phyloP scores from a whole-genome alignment of 2,329 filamentous ascomycete genomes.

The Hypoxylon sp. region DNA sequence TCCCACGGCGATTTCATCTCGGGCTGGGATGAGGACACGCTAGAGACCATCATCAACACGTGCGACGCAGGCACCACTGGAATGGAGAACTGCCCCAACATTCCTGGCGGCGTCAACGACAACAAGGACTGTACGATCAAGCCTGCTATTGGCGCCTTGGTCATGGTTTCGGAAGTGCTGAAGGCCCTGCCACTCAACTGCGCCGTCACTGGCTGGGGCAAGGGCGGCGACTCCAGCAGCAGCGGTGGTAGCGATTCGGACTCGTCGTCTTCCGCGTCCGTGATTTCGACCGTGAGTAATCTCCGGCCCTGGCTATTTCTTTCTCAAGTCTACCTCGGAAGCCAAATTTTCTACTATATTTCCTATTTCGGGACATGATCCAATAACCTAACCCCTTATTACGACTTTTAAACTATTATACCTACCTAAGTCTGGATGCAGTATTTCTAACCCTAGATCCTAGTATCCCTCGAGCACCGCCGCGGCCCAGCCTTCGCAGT shows the following conservation, averaged over 20 bases:
- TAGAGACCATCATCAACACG: slow-evolving; percentile 72
- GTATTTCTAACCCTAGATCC: slow-evolving; percentile 18
- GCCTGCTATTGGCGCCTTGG: slow-evolving; percentile 56
- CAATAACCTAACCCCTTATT: too few species aligned
- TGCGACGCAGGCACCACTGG: slow-evolving; percentile 68
- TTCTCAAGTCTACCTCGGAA: slow-evolving; percentile 6
- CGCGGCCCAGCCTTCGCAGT: slow-evolving; percentile 8
- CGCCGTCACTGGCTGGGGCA: slow-evolving; percentile 61
- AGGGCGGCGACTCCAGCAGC: slow-evolving; percentile 46
- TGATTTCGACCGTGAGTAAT: slow-evolving; percentile 24
- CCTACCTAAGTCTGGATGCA: not conserved
- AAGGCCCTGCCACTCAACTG: slow-evolving; percentile 63
- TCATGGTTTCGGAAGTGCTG: slow-evolving; percentile 52
- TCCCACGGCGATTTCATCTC: slow-evolving; percentile 78
- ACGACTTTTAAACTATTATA: too few species aligned
- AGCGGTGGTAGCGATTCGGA: slow-evolving; percentile 15
- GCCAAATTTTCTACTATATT: slow-evolving; percentile 8
- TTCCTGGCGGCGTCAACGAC: slow-evolving; percentile 62
- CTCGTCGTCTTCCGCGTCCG: not conserved
- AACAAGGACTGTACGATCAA: slow-evolving; percentile 59
- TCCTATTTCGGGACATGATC: slow-evolving; percentile 1
- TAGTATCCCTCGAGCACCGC: slow-evolving; percentile 24
- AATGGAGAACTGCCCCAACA: slow-evolving; percentile 69
- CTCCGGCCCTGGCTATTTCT: slow-evolving; percentile 12
- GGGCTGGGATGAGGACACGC: slow-evolving; percentile 72